Conservation (phyloP, 768 basidiomycete genomes). For the Lentinula guzmanii region DNA sequence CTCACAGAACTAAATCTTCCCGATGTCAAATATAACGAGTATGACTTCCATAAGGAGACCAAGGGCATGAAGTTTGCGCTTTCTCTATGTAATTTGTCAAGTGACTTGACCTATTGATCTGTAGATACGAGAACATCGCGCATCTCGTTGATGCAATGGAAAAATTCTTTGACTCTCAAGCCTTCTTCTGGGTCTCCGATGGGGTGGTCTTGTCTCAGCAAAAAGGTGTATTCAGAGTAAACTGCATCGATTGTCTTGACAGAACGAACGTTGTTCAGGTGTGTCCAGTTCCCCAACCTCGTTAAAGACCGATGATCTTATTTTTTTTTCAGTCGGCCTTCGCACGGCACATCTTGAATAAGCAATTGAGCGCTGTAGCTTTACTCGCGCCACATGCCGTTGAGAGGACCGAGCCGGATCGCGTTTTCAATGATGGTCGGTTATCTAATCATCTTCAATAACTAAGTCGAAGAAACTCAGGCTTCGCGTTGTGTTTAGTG, state of each 20-base stretch:
- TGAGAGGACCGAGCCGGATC: constrained; percentile 57
- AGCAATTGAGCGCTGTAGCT: constrained; percentile 69
- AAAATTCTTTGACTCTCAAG: constrained; percentile 73
- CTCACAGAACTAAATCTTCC: constrained; percentile 40
- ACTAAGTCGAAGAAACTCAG: background rate
- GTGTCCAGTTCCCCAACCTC: constrained; percentile 8
- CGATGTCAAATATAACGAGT: constrained; percentile 60
- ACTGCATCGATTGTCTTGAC: constrained; percentile 95
- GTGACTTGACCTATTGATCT: background rate
- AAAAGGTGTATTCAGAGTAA: constrained; percentile 82
- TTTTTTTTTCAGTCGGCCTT: constrained; percentile 69
- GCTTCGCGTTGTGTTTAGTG: constrained; percentile 34
- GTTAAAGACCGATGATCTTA: background rate
- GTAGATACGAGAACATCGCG: constrained; percentile 85
- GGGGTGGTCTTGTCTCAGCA: constrained; percentile 70
- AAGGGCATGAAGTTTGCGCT: constrained; percentile 85
- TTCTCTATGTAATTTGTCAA: background rate
- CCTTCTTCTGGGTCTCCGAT: constrained; percentile 41
- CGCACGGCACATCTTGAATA: constrained; percentile 74
- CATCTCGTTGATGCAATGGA: constrained; percentile 69
- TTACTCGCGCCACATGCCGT: constrained; percentile 48
- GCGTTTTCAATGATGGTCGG: constrained; percentile 75
- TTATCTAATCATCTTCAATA: background rate
- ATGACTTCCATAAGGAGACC: constrained; percentile 92
- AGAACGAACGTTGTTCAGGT: constrained; percentile 94